phyloP scores from a whole-genome alignment of 1,139 yeast species.

The Zhuliangozyma parablackwelliae region DNA sequence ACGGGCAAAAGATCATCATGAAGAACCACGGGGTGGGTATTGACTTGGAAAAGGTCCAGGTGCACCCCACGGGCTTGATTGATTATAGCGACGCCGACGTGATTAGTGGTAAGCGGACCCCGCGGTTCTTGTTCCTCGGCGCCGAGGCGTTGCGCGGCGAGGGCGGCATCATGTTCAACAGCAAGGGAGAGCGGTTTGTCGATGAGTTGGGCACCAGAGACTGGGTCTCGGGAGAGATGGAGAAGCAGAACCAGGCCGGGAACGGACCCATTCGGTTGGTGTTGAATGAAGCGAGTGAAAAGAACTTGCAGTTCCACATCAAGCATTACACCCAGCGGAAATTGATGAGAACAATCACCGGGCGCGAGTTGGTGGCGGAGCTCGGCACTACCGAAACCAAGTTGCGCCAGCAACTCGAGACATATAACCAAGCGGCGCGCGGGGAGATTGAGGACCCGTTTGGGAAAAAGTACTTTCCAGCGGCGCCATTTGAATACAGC shows the following conservation, averaged over 20 bases:
- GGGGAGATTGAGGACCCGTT: slow-evolving; percentile 41
- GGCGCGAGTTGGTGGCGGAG: slow-evolving; percentile 47
- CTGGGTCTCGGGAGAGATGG: slow-evolving; percentile 60
- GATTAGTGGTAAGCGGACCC: slow-evolving; percentile 32
- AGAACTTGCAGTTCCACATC: slow-evolving; percentile 50
- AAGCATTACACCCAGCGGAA: slow-evolving; percentile 66
- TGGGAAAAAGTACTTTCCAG: slow-evolving; percentile 51
- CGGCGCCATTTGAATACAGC: slow-evolving; percentile 39
- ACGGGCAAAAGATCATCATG: slow-evolving; percentile 62
- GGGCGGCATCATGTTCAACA: slow-evolving; percentile 67
- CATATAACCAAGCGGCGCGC: slow-evolving; percentile 44
- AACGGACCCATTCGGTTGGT: slow-evolving; percentile 51
- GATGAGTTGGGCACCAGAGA: slow-evolving; percentile 73
- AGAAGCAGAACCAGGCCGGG: slow-evolving; percentile 38
- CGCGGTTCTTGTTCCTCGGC: slow-evolving; percentile 62
- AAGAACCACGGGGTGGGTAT: slow-evolving; percentile 58
- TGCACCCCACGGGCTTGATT: slow-evolving; percentile 79
- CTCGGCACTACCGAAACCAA: slow-evolving; percentile 25
- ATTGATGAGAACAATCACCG: slow-evolving; percentile 50
- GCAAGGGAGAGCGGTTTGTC: slow-evolving; percentile 62
- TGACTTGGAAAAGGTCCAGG: slow-evolving; percentile 75
- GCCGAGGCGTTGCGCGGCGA: slow-evolving; percentile 78
- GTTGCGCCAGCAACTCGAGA: slow-evolving; percentile 34
- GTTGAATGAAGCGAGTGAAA: slow-evolving; percentile 40
- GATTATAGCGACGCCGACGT: slow-evolving; percentile 56